Evolutionary conservation across 2,329 filamentous ascomycete species (phyloP), one percentile per base, ranked within the genome.

Genomic region (Pseudogymnoascus sp.): DNA sequence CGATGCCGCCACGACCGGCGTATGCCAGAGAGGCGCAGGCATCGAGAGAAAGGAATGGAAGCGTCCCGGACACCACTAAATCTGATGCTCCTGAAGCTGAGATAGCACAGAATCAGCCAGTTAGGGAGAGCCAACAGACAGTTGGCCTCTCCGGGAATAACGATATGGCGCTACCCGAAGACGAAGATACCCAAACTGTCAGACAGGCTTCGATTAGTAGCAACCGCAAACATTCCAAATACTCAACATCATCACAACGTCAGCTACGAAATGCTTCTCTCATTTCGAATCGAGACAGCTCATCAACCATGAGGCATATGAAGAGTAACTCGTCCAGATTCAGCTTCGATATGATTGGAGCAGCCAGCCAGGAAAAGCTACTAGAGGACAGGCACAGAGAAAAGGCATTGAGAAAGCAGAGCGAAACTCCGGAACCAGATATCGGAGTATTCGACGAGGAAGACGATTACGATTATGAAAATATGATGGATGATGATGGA

Each of bases 321-420:
- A 87, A 86, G 73, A 91, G 88, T 70, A 89, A 86, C 9, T 89
- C 89, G 0, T 91, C 88, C 0, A 79, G 89, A 12, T 92, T 93
- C 70, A 92, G 89, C 67, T 93, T 93, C 68, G 89, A 92, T 68
- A 89, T 91, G 78, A 82, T 86, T 14, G 87, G 86, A 4, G 83
- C 83, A 5, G 87, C 87, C 12, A 81, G 83, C 62, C 79, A 86
- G 67, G 84, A 87, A 71, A 87, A 85, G 71, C 71, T 88, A 37
- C 75, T 91, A 39, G 90, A 91, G 71, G 89, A 90, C 66, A 81
- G 85, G 57, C 88, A 91, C 70, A 79, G 86, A 14, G 81, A 88
- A 65, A 83, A 84, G 60, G 83, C 86, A 64, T 76, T 85, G 30
- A 85, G 87, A 62, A 86, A 81, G 67, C 78, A 82, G 63, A 76